A percentile compares a stretch with the other conserved stretches of the same genome.
phyloP scores from a whole-genome alignment of 495 filamentous ascomycete genomes.

The Neurospora sp. region DNA sequence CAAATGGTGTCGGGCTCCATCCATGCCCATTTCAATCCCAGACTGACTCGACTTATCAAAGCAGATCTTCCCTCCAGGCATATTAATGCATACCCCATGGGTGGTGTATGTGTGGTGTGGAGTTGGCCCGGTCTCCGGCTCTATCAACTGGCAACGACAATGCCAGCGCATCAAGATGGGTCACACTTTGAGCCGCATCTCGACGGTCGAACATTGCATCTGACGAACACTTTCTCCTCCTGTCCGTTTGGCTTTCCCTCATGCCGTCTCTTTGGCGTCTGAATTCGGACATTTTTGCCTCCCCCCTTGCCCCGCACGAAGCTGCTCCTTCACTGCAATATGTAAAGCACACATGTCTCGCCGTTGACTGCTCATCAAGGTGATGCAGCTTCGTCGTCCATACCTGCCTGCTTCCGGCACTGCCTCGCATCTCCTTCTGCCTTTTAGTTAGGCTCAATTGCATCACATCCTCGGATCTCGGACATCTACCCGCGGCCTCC shows the following conservation, averaged over 20 bases:
- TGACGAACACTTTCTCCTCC: constrained; percentile 35
- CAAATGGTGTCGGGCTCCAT: constrained; percentile 24
- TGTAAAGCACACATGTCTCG: constrained; percentile 51
- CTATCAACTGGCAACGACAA: constrained; percentile 73
- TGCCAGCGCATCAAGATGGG: constrained; percentile 87
- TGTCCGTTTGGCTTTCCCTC: constrained; percentile 36
- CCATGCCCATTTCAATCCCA: constrained; percentile 27
- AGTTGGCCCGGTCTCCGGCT: constrained; percentile 50
- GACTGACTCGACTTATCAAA: constrained; percentile 34
- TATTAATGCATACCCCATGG: constrained; percentile 37
- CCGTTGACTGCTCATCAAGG: constrained; percentile 34
- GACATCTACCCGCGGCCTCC: constrained; percentile 22
- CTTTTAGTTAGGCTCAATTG: constrained; percentile 47
- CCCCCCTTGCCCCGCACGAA: constrained; percentile 37
- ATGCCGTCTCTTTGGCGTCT: constrained; percentile 32
- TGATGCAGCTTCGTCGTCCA: constrained; percentile 3
- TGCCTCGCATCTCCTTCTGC: constrained; percentile 9
- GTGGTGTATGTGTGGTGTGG: constrained; percentile 35
- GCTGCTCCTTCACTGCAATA: constrained; percentile 43
- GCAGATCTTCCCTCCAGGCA: constrained; percentile 33
- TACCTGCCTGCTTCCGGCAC: constrained; percentile 26
- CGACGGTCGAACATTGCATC: constrained; percentile 37
- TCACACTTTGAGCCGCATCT: constrained; percentile 55
- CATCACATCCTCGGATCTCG: constrained; percentile 37
- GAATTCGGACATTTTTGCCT: constrained; percentile 33